Base-by-base conservation (phyloP, 371 early-diverging fungal species). In the Entomophthora muscae region DNA sequence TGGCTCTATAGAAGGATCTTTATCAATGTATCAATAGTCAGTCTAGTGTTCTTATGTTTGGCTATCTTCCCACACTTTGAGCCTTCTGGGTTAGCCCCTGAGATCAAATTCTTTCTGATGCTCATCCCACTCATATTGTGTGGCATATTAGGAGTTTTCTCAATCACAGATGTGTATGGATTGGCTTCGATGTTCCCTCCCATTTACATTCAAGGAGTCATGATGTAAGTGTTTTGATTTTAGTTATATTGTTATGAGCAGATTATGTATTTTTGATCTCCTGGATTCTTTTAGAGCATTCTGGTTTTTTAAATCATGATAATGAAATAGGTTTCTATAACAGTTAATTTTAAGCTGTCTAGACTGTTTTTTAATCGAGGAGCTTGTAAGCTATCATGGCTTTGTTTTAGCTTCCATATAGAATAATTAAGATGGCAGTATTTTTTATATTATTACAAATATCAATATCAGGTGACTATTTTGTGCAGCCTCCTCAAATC, bases 121-220 rank as follows among this genome's bases (percentile, higher is more conserved):
- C 61, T 87, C 66, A 32, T 67, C 1, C 72, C 86, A 66, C 70
- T 89, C 22, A 74, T 78, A 0, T 53, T 80, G 24, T 76, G 82
- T 1, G 89, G 83, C 13, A 75, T 70, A 7, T 73, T 79, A 0
- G 84, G 85, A 31, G 82, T 85, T 3, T 72, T 83, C 57, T 75
- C 80, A 22, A 83, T 85, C 54, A 83, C 81, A 58, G 80, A 81
- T 51, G 75, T 86, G 28, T 87, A 88, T 75, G 88, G 85, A 21
- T 75, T 88, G 27, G 85, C 83, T 0, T 77, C 84, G 29, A 80
- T 77, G 30, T 83, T 90, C 67, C 83, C 89, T 0, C 77, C 83
- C 3, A 69, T 69, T 24, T 83, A 88, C 66, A 75, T 82, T 32
- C 87, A 88, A 65, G 88, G 84, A 10, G 81, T 89, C 13, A 77